Conservation (phyloP, 2,329 filamentous ascomycete species). For the Clonostachys sp. region DNA sequence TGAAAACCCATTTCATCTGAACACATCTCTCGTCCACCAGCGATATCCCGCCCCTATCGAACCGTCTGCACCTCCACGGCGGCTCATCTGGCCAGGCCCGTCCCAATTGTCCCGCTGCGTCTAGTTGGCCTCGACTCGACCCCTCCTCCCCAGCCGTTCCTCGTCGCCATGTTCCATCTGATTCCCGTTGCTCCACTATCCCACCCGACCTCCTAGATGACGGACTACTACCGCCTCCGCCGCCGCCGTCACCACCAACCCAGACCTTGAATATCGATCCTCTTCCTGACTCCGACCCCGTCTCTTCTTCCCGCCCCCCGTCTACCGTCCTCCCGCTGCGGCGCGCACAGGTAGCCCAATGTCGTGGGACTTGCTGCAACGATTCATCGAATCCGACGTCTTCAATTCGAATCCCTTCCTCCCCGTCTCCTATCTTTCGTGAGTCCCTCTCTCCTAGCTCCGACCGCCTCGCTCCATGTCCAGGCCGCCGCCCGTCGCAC, state of each 20-base stretch:
- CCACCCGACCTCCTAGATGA: constrained; percentile 1
- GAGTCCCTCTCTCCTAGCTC: constrained; percentile 30
- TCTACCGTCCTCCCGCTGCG: background rate
- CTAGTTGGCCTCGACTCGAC: background rate
- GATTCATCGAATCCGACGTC: constrained; percentile 90
- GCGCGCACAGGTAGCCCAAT: constrained; percentile 35
- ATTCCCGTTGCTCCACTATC: background rate
- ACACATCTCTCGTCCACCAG: no score
- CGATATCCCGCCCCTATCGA: no score
- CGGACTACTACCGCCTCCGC: background rate
- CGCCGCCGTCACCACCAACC: background rate
- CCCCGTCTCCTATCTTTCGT: constrained; percentile 85
- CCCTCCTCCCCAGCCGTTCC: background rate
- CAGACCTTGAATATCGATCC: background rate
- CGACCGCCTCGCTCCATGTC: background rate
- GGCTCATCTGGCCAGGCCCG: no score
- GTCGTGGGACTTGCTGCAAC: constrained; percentile 85
- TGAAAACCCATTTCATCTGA: no score
- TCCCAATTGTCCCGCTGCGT: no score
- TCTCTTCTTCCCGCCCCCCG: background rate
- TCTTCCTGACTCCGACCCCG: background rate
- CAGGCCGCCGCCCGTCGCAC: no score
- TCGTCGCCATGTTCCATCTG: no score
- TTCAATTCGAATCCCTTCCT: constrained; percentile 89
- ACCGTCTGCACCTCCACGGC: no score